Conservation (phyloP, 768 basidiomycete genomes). For the Pleurotus pulmonarius region DNA sequence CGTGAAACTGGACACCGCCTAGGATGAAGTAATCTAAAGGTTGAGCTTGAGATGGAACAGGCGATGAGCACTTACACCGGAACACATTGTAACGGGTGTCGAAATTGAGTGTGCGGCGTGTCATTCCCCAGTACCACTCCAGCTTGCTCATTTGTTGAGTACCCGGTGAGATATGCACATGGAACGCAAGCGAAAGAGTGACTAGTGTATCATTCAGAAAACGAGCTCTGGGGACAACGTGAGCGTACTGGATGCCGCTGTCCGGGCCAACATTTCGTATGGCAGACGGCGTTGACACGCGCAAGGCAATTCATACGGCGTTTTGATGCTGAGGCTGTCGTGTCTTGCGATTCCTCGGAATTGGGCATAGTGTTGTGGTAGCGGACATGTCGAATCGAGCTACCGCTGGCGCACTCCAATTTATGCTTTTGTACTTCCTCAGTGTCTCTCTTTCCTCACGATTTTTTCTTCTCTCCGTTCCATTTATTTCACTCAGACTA, state of each 20-base stretch:
- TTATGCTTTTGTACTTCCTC: too few relatives aligned
- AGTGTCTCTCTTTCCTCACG: too few relatives aligned
- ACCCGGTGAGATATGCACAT: neutral
- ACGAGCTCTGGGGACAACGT: neutral
- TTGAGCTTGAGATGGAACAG: neutral
- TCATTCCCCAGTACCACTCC: slow-evolving; percentile 15
- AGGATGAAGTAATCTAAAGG: neutral
- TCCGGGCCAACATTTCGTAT: neutral
- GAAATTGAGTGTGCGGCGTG: slow-evolving; percentile 10
- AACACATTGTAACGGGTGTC: slow-evolving; percentile 16
- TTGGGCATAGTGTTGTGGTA: neutral
- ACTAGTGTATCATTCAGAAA: neutral
- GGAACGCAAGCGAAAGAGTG: neutral
- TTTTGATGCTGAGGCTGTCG: neutral
- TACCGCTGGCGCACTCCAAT: too few relatives aligned
- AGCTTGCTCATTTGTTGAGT: slow-evolving; percentile 9
- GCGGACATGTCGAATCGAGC: too few relatives aligned
- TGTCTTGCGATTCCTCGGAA: neutral
- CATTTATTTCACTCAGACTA: too few relatives aligned
- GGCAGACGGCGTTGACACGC: neutral
- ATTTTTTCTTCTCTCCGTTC: too few relatives aligned
- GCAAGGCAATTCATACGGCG: neutral
- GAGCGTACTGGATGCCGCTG: neutral
- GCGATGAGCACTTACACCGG: slow-evolving; percentile 4
- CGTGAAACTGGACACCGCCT: neutral